phyloP scores from a whole-genome alignment of 1,139 yeast species.

The Magnusiomyces tetraspermus region DNA sequence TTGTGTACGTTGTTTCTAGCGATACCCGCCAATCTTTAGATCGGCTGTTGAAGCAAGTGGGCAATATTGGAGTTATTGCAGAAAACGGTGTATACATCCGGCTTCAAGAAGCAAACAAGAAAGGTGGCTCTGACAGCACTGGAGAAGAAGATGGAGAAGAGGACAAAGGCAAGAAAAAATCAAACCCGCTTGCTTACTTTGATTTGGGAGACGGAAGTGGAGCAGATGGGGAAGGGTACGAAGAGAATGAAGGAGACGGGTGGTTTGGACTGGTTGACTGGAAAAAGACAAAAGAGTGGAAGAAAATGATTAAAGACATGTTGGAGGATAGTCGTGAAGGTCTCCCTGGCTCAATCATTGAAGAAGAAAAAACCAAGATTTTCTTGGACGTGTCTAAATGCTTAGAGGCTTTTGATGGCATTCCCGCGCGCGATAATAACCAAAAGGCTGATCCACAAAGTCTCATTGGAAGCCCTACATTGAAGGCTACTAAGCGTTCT shows the following conservation, averaged over 20 bases:
- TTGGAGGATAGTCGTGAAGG: constrained; percentile 65
- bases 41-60: constrained; percentile 55
- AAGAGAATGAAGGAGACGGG: constrained; percentile 24
- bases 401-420: constrained; percentile 2
- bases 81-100: constrained; percentile 67
- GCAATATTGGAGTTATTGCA: constrained; percentile 72
- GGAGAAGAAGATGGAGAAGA: neutral
- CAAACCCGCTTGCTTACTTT: neutral
- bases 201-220: neutral
- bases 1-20: constrained; percentile 63
- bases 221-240: constrained; percentile 36
- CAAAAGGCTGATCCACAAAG: neutral
- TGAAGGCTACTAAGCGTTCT: no score
- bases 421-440: neutral
- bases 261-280: constrained; percentile 64
- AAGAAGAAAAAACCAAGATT: constrained; percentile 65
- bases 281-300: constrained; percentile 47
- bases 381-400: constrained; percentile 41
- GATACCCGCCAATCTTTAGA: constrained; percentile 57
- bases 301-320: constrained; percentile 49
- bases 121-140: constrained; percentile 38
- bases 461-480: neutral
- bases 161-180: neutral
- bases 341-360: constrained; percentile 67
- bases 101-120: constrained; percentile 38